A percentile compares a stretch with the other conserved stretches of the same genome.
These are phyloP conservation scores for Eustoma russellianum DNA, from an alignment of 257 asterid species.

Conservation along the genomic window DNA sequence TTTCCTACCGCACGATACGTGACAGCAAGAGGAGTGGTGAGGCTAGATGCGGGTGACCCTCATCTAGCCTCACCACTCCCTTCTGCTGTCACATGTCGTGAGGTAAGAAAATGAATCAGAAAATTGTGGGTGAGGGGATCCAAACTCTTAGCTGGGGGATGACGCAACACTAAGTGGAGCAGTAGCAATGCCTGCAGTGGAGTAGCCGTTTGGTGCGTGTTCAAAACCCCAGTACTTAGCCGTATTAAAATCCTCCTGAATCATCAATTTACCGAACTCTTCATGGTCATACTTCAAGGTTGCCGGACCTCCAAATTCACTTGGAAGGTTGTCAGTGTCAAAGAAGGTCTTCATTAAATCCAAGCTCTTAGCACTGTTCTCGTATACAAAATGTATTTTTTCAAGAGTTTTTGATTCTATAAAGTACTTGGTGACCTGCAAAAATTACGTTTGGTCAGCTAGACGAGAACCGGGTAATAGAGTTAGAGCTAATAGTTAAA, in stretches of 20 bases:
- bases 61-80: no score
- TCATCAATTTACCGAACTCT: constrained; percentile 76
- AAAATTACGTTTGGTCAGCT: not conserved
- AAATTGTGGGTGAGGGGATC: no score
- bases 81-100: no score
- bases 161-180: constrained; percentile 21
- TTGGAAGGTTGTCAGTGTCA: constrained; percentile 65
- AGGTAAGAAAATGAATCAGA: no score
- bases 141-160: no score
- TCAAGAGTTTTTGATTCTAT: constrained; percentile 51
- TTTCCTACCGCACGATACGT: no score
- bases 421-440: constrained; percentile 64
- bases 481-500: not conserved
- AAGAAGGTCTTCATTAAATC: constrained; percentile 66
- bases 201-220: constrained; percentile 6
- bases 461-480: not conserved
- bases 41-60: no score
- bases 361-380: constrained; percentile 49
- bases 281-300: constrained; percentile 62
- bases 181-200: constrained; percentile 9
- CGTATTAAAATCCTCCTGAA: constrained; percentile 54
- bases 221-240: constrained; percentile 60
- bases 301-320: constrained; percentile 78
- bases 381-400: constrained; percentile 59
- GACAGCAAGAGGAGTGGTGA: no score